Conservation (phyloP, 371 early-diverging fungal species). For the Mortierella sp. region DNA sequence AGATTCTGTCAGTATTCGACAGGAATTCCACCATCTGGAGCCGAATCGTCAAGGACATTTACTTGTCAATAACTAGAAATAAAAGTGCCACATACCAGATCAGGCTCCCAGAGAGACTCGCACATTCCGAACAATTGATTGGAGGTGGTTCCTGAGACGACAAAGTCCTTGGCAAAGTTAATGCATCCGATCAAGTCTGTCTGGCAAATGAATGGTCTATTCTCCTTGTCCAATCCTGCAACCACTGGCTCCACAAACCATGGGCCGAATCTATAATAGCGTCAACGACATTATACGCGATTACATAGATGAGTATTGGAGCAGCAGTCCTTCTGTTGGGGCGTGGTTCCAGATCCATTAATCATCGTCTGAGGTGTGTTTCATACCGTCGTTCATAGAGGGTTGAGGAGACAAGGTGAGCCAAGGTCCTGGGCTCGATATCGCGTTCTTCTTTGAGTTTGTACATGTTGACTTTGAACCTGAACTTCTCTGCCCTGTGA, state of each 20-base stretch:
- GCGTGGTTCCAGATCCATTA: background rate
- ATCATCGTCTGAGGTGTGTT: background rate
- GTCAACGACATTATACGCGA: background rate
- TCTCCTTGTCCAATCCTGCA: constrained; percentile 94
- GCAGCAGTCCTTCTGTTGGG: background rate
- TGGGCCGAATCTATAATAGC: constrained; percentile 87
- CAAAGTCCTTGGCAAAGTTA: constrained; percentile 96
- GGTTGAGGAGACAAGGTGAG: constrained; percentile 96
- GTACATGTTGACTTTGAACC: constrained; percentile 98
- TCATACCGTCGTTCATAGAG: constrained; percentile 93
- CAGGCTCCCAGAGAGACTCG: constrained; percentile 98
- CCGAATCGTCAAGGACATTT: too few relatives aligned
- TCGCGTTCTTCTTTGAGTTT: constrained; percentile 96
- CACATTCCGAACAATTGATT: constrained; percentile 97
- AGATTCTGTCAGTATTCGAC: too few relatives aligned
- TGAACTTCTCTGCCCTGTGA: constrained; percentile 82
- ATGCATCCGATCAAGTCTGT: constrained; percentile 99
- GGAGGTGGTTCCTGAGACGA: constrained; percentile 94
- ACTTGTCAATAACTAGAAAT: constrained; percentile 5
- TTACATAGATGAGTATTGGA: background rate
- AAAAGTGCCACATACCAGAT: constrained; percentile 70
- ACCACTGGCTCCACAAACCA: constrained; percentile 96
- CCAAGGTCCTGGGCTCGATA: constrained; percentile 95
- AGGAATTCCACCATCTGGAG: too few relatives aligned
- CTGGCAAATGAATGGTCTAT: constrained; percentile 93